Base-by-base conservation (phyloP, 306 rosid genomes). In the Mucuna pruriens region DNA sequence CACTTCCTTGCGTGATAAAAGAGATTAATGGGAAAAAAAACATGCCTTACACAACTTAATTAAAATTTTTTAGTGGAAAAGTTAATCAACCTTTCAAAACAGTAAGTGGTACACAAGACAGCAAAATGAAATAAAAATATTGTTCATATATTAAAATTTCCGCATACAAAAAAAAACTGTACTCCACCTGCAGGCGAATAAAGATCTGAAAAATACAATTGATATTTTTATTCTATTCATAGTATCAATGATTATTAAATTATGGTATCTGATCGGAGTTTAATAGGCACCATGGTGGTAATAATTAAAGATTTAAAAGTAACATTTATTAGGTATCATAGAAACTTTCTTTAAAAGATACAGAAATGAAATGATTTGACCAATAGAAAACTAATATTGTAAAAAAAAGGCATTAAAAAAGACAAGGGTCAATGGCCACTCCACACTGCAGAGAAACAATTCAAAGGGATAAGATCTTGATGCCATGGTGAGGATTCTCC, bases 381-480 rank as follows among this genome's bases (percentile, higher is more conserved):
- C 60, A 38, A 9, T 38, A 38, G 8, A 72, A 17, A 49, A 66
- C 5, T 65, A 66, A 33, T 46, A 34, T 23, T 11, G 57, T 7
- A 29, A 65, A 60, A 20, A 66, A 77, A 58, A 80, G 67, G 48
- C 75, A 72, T 16, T 55, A 36, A 34, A 34, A 65, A 84, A 77
- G 85, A 84, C 74, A 72, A 29, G 45, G 57, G 84, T 83, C 78
- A 80, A 76, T 39, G 57, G 33, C 48, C 57, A 39, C 76, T 54
- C 57, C 54, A 40, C 12, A 39, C 3, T 17, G 38, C 84, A 84
- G 58, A 64, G 70, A 48, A 82, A 71, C 83, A 36, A 54, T 46
- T 42, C 20, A 80, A 66, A 74, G 62, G 40, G 51, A 77, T 42
- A 33, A 70, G 81, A 86, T 82, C 77, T 77, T 72, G 66, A 74